phyloP scores from a whole-genome alignment of 2,329 filamentous ascomycete species.

The Fusarium brevicatenulatum region DNA sequence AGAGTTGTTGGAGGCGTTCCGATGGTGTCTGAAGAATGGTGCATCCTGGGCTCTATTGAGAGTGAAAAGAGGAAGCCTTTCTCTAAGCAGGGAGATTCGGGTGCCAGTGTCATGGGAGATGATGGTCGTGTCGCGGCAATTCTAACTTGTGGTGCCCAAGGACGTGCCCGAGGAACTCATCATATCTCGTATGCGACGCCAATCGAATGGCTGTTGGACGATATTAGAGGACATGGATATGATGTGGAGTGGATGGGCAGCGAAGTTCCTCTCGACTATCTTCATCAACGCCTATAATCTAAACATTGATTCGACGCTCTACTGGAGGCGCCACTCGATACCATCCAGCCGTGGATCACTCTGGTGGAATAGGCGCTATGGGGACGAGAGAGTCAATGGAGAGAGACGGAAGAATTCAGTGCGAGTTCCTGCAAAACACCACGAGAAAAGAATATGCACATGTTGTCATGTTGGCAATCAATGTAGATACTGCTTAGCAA shows the following conservation, averaged over 20 bases:
- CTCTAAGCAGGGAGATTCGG: background rate
- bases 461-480: background rate
- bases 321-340: too few relatives aligned
- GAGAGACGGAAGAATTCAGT: fast-evolving
- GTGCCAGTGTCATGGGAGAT: background rate
- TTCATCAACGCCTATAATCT: background rate
- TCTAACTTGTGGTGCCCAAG: background rate
- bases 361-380: background rate
- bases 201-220: conserved; percentile 16
- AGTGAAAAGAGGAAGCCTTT: fast-evolving
- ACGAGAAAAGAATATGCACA: too few relatives aligned
- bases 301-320: too few relatives aligned
- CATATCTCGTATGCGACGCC: conserved; percentile 9
- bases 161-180: fast-evolving
- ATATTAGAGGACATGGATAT: background rate
- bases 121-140: background rate
- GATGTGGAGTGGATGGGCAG: background rate
- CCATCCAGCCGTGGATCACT: background rate
- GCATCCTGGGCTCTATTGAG: background rate
- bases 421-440: too few relatives aligned
- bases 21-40: conserved; percentile 12
- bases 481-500: background rate
- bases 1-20: too few relatives aligned
- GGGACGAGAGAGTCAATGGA: too few relatives aligned
- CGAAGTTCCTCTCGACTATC: background rate